Base-by-base conservation (phyloP, 805 yeast genomes). In the Wickerhamiella occidentalis region DNA sequence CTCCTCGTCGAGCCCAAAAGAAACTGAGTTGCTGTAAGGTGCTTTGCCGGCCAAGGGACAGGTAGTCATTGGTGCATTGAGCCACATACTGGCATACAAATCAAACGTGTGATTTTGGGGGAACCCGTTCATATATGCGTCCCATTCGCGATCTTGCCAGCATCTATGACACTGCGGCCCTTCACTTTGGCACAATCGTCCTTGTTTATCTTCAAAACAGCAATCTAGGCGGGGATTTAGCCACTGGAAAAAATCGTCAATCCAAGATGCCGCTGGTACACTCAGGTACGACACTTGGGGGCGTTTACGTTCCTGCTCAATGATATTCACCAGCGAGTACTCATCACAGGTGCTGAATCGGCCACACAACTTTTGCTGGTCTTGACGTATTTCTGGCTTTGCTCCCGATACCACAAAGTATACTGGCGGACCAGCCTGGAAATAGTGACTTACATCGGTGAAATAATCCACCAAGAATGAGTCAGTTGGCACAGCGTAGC, bases 31-130 rank as follows among this genome's bases (percentile, higher is more conserved):
- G 1, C 83, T 72, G 61, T 90, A 90, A 0, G 96, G 95, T 0
- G 96, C 96, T 59, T 84, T 83, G 1, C 98, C 98, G 3, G 95
- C 97, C 23, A 90, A 68, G 1, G 97, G 96, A 64, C 98, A 90
- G 2, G 90, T 85, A 58, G 84, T 92, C 22, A 85, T 84, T 44
- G 56, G 58, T 1, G 85, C 67, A 36, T 77, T 71, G 22, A 90
- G 84, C 98, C 98, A 90, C 38, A 82, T 76, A 19, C 75, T 64
- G 61, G 87, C 81, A 57, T 72, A 85, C 41, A 68, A 69, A 77
- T 83, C 76, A 59, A 90, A 90, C 30, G 79, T 80, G 0, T 72
- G 74, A 33, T 78, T 78, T 57, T 77, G 77, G 0, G 98, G 98
- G 59, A 92, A 78, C 0, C 92, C 95, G 4, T 74, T 70, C 55